phyloP scores from a whole-genome alignment of 2,329 filamentous ascomycete genomes.

The Calonectria montana region DNA sequence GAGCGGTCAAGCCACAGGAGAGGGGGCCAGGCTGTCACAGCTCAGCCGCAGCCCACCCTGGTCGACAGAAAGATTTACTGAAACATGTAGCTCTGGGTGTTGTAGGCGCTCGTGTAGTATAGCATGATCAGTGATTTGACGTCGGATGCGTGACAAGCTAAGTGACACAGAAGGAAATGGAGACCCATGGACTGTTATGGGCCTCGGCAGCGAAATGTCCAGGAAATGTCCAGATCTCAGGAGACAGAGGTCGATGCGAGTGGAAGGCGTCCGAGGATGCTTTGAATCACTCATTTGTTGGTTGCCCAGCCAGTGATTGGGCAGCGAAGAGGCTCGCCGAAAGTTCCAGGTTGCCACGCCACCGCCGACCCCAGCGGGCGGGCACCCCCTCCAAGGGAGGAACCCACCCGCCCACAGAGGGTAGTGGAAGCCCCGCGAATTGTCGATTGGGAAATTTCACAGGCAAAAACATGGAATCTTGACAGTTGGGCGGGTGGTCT shows the following conservation, averaged over 20 bases:
- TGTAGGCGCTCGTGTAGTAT: neutral
- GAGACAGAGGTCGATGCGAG: neutral
- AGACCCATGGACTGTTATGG: neutral
- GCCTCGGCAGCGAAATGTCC: neutral
- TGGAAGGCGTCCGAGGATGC: neutral
- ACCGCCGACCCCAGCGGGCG: constrained; percentile 17
- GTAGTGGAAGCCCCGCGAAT: constrained; percentile 41
- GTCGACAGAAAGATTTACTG: neutral
- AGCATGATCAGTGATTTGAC: neutral
- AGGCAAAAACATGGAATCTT: constrained; percentile 26
- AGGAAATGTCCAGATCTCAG: neutral
- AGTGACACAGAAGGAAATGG: neutral
- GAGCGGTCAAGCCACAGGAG: constrained; percentile 16
- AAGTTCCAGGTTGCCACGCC: constrained; percentile 25
- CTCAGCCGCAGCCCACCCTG: constrained; percentile 9
- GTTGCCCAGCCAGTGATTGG: constrained; percentile 29
- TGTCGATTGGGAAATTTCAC: constrained; percentile 17
- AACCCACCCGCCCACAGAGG: constrained; percentile 30
- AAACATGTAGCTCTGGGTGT: neutral
- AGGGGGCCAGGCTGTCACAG: constrained; percentile 9
- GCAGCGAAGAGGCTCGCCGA: constrained; percentile 19
- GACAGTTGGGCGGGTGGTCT: constrained; percentile 17
- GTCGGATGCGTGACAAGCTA: neutral
- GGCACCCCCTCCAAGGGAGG: neutral
- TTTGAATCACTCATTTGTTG: neutral